Percentiles rank a stretch among this genome's conserved stretches.
phyloP scores from a whole-genome alignment of 2,329 filamentous ascomycete species.

The Stachybotrys chlorohalonatus region DNA sequence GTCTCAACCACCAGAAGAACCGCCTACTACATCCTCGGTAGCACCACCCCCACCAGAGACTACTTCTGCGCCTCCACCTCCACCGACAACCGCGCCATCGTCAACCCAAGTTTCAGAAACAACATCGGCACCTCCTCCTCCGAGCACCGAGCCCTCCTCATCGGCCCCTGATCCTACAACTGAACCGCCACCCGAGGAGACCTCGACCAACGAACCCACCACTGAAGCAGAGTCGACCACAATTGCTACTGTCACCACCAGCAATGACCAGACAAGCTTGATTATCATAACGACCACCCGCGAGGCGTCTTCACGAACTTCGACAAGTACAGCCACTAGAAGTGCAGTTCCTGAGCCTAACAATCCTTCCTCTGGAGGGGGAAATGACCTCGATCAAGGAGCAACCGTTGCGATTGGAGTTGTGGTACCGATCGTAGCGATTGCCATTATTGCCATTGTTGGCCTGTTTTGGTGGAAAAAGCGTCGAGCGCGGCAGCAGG shows the following conservation, averaged over 20 bases:
- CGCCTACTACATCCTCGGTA: slow-evolving; percentile 2
- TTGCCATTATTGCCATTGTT: slow-evolving; percentile 68
- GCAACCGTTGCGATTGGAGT: slow-evolving; percentile 87
- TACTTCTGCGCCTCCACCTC: slow-evolving; percentile 1
- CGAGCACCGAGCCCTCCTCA: slow-evolving; percentile 2
- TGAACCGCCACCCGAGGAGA: neutral
- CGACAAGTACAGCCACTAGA: slow-evolving; percentile 9
- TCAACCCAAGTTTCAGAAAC: neutral
- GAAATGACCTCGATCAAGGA: slow-evolving; percentile 45
- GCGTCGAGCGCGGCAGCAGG: slow-evolving; percentile 75
- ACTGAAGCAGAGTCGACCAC: neutral
- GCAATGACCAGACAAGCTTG: slow-evolving; percentile 11
- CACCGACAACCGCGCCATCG: slow-evolving; percentile 3
- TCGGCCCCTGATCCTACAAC: slow-evolving; percentile 2
- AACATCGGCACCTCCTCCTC: slow-evolving; percentile 1
- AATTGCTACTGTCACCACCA: neutral
- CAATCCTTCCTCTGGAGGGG: slow-evolving; percentile 13
- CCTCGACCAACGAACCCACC: neutral
- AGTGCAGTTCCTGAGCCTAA: slow-evolving; percentile 19
- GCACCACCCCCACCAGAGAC: slow-evolving; percentile 1
- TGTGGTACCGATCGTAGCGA: slow-evolving; percentile 82
- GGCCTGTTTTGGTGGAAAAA: slow-evolving; percentile 82
- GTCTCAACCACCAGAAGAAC: neutral
- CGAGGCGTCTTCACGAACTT: slow-evolving; percentile 4
- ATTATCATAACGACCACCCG: slow-evolving; percentile 16